Evolutionary conservation across 2,329 filamentous ascomycete species (phyloP).

Genomic region (Aspergillus sergii): DNA sequence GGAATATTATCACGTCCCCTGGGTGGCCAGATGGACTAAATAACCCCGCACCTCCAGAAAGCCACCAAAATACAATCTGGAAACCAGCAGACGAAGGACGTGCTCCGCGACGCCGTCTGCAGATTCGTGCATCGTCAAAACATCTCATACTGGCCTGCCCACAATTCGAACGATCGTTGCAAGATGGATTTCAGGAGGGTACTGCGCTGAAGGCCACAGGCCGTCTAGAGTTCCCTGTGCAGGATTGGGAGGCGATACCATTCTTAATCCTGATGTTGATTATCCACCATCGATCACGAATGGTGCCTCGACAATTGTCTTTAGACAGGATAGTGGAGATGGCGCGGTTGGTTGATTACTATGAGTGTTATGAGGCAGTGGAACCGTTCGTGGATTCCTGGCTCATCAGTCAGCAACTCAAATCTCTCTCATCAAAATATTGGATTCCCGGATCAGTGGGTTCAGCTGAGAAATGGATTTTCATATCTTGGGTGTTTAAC

Average conservation of each 20-base stretch:
- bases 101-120: fast-evolving
- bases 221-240: neutral
- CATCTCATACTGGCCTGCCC: neutral
- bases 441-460: too few relatives aligned
- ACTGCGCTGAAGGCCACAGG: neutral
- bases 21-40: neutral
- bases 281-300: neutral
- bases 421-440: too few relatives aligned
- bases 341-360: neutral
- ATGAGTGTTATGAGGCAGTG: neutral
- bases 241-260: neutral
- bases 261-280: neutral
- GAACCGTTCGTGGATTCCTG: neutral
- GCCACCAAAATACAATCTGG: neutral
- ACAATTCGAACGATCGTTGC: neutral
- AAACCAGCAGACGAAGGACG: neutral
- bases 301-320: fast-evolving
- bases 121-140: neutral
- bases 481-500: neutral
- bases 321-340: neutral
- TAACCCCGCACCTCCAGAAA: neutral
- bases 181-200: neutral
- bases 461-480: too few relatives aligned
- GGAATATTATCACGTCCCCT: neutral
- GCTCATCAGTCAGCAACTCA: neutral